Evolutionary conservation across 345 rosid genomes (phyloP).

Genomic region (Lumnitzera racemosa): DNA sequence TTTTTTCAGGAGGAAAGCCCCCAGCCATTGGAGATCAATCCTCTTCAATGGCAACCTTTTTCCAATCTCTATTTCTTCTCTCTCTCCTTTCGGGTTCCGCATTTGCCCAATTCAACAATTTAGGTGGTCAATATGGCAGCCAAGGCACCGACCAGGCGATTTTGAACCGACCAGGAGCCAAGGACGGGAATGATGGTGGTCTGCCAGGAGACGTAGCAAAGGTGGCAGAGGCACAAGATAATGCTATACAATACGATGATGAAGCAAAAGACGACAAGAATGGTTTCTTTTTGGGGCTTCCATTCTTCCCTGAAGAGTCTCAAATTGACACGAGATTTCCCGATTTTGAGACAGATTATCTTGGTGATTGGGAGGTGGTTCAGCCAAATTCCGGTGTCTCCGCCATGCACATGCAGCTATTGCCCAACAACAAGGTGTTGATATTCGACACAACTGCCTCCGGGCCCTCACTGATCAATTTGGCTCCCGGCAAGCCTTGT

Average conservation of each 20-base stretch:
- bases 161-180: too few species aligned
- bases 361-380: conserved; percentile 57
- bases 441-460: conserved; percentile 75
- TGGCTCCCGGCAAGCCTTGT: conserved; percentile 34
- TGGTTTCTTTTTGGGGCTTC: too few species aligned
- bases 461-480: conserved; percentile 33
- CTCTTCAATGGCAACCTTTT: too few species aligned
- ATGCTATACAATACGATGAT: too few species aligned
- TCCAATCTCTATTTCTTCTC: conserved; percentile 6
- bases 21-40: too few species aligned
- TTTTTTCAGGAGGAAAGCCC: too few species aligned
- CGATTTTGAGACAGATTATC: conserved; percentile 10
- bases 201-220: too few species aligned
- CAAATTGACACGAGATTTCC: neutral
- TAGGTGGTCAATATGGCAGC: neutral
- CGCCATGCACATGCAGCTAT: conserved; percentile 67
- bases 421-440: conserved; percentile 55
- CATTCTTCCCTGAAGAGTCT: too few species aligned
- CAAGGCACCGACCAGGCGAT: neutral
- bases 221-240: too few species aligned
- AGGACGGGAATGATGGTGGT: too few species aligned
- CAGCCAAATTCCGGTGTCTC: conserved; percentile 63
- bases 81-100: conserved; percentile 18
- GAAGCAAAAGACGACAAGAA: too few species aligned
- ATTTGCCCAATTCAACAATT: neutral